phyloP scores from a whole-genome alignment of 1,284 basidiomycete genomes.

The Tilletiaria anomala region DNA sequence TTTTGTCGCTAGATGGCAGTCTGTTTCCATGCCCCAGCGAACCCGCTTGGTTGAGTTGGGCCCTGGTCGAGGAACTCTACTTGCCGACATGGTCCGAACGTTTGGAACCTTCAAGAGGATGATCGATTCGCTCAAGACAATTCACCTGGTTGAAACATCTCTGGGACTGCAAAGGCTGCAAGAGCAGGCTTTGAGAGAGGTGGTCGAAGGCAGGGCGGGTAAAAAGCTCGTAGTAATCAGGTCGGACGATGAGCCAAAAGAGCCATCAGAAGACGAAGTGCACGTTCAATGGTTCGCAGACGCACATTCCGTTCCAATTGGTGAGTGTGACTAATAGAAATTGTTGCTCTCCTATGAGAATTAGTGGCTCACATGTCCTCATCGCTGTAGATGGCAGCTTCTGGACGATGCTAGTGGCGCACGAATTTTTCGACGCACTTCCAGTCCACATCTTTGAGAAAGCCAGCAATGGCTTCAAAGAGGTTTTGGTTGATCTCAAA shows the following conservation, averaged over 20 bases:
- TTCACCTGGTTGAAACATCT: slow-evolving; percentile 36
- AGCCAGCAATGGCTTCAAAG: slow-evolving; percentile 58
- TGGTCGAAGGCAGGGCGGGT: slow-evolving; percentile 9
- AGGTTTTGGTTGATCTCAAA: slow-evolving; percentile 58
- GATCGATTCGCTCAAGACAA: slow-evolving; percentile 13
- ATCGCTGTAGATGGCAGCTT: slow-evolving; percentile 43
- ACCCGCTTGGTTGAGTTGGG: slow-evolving; percentile 79
- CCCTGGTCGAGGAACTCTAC: slow-evolving; percentile 81
- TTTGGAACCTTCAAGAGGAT: slow-evolving; percentile 26
- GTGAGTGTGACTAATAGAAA: slow-evolving; percentile 38
- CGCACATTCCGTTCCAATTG: slow-evolving; percentile 52
- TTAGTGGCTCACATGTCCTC: no score
- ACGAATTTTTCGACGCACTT: slow-evolving; percentile 95
- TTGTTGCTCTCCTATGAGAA: no score
- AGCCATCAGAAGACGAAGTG: slow-evolving; percentile 22
- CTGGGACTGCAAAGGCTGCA: slow-evolving; percentile 26
- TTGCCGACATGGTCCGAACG: slow-evolving; percentile 67
- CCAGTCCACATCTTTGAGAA: slow-evolving; percentile 73
- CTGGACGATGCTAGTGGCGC: slow-evolving; percentile 79
- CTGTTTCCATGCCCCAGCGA: slow-evolving; percentile 47
- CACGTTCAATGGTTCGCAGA: slow-evolving; percentile 59
- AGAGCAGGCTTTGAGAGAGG: slow-evolving; percentile 10
- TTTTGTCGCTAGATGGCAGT: no score
- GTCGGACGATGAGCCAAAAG: slow-evolving; percentile 4
- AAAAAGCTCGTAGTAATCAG: slow-evolving; percentile 13